Evolutionary conservation across 2,329 filamentous ascomycete species (phyloP).

Genomic region (Aspergillus jensenii): DNA sequence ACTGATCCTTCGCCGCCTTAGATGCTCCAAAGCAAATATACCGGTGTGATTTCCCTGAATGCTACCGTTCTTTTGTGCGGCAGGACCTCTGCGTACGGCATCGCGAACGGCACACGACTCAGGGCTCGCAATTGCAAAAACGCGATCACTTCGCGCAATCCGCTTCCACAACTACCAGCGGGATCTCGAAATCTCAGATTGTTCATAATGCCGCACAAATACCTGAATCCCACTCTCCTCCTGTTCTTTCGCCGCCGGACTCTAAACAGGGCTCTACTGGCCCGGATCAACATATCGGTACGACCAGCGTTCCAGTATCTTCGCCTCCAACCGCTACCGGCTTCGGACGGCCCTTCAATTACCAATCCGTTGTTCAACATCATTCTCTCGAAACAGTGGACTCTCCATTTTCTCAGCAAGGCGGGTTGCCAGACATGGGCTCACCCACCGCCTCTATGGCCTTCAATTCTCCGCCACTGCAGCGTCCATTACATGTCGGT

Average conservation of each 20-base stretch:
- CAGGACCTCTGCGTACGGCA: conserved; percentile 89
- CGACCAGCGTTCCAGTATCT: conserved; percentile 22
- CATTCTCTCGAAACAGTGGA: conserved; percentile 22
- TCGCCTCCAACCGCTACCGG: conserved; percentile 30
- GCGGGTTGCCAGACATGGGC: conserved; percentile 28
- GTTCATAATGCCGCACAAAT: conserved; percentile 22
- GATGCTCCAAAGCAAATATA: conserved; percentile 95
- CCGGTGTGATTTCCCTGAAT: conserved; percentile 87
- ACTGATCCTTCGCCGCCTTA: conserved; percentile 33
- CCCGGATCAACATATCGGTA: conserved; percentile 11
- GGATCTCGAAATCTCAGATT: conserved; percentile 17
- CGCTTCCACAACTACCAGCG: conserved; percentile 21
- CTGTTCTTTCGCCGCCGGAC: conserved; percentile 11
- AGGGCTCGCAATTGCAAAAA: conserved; percentile 52
- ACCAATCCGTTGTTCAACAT: conserved; percentile 28
- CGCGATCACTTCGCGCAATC: conserved; percentile 46
- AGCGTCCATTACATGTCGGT: conserved; percentile 20
- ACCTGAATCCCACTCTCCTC: not conserved
- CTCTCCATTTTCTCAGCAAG: conserved; percentile 26
- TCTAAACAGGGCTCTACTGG: conserved; percentile 7
- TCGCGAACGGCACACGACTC: conserved; percentile 73
- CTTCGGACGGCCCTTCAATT: conserved; percentile 19
- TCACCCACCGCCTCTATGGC: conserved; percentile 27
- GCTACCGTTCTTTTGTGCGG: conserved; percentile 84
- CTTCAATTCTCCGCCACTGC: conserved; percentile 28